Conservation (phyloP, 148 eudicot genomes). For the Agrostemma githago region DNA sequence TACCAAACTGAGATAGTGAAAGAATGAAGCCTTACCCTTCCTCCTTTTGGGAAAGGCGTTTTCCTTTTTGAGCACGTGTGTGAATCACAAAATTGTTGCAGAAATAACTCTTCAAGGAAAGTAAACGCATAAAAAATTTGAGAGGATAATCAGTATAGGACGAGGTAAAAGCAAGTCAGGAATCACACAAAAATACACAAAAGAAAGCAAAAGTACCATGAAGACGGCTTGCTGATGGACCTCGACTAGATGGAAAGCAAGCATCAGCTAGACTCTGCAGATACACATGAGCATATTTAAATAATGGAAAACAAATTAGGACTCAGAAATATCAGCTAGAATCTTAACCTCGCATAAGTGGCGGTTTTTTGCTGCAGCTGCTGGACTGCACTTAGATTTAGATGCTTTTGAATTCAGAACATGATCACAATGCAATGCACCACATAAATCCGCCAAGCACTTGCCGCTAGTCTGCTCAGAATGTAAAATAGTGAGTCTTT, state of each 20-base stretch:
- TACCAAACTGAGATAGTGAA: background rate
- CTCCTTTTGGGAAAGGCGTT: conserved; percentile 72
- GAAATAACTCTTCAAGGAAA: conserved; percentile 53
- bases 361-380: conserved; percentile 72
- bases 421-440: conserved; percentile 90
- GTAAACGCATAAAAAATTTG: conserved; percentile 1
- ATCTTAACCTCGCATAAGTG: conserved; percentile 84
- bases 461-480: conserved; percentile 60
- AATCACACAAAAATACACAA: background rate
- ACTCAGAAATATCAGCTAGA: background rate
- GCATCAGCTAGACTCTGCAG: conserved; percentile 74
- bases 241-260: conserved; percentile 70
- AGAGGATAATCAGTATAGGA: conserved; percentile 4
- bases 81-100: conserved; percentile 89
- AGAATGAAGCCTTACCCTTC: conserved; percentile 50
- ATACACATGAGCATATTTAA: conserved; percentile 14
- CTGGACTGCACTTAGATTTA: conserved; percentile 79
- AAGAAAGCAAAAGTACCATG: conserved; percentile 50
- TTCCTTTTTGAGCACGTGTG: conserved; percentile 66
- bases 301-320: conserved; percentile 13
- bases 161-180: background rate
- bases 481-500: conserved; percentile 10
- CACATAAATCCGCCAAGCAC: conserved; percentile 90
- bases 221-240: conserved; percentile 78
- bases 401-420: conserved; percentile 38